A percentile compares a stretch with the other conserved stretches of the same genome.
phyloP scores from a whole-genome alignment of 192 early-diverging fungal genomes.

The Neocallimastix lanati region DNA sequence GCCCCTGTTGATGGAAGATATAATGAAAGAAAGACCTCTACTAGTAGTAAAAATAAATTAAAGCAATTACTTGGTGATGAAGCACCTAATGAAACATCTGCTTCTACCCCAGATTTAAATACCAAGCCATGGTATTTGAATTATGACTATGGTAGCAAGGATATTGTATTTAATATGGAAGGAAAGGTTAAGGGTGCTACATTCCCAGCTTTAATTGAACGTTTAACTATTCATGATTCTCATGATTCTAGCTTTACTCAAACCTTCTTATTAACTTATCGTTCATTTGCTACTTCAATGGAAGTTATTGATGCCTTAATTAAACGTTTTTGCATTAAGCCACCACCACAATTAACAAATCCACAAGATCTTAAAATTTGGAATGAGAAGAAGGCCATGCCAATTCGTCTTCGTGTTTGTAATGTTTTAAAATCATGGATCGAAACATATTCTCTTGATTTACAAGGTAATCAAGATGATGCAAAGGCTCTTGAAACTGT shows the following conservation, averaged over 20 bases:
- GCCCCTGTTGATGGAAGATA: neutral
- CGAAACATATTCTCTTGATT: constrained; percentile 72
- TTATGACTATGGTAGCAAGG: constrained; percentile 53
- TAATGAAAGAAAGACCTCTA: neutral
- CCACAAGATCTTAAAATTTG: constrained; percentile 49
- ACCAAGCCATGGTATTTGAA: constrained; percentile 56
- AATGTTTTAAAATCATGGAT: constrained; percentile 94
- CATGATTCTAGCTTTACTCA: constrained; percentile 60
- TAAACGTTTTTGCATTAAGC: constrained; percentile 55
- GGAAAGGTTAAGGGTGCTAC: constrained; percentile 82
- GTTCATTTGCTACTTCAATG: constrained; percentile 65
- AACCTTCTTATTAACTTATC: constrained; percentile 87
- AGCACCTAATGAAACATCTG: neutral
- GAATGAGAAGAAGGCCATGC: constrained; percentile 68
- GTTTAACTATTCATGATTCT: constrained; percentile 76
- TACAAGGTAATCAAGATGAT: constrained; percentile 44
- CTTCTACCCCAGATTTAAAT: neutral
- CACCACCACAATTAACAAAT: constrained; percentile 39
- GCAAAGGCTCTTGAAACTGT: constrained; percentile 31
- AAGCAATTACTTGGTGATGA: neutral
- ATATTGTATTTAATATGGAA: constrained; percentile 69
- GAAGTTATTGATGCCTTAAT: constrained; percentile 60
- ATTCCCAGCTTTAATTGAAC: constrained; percentile 61
- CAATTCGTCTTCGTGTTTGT: constrained; percentile 79
- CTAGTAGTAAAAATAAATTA: neutral